Conservation (phyloP, 2,329 filamentous ascomycete genomes). For the Bisporella sp. region DNA sequence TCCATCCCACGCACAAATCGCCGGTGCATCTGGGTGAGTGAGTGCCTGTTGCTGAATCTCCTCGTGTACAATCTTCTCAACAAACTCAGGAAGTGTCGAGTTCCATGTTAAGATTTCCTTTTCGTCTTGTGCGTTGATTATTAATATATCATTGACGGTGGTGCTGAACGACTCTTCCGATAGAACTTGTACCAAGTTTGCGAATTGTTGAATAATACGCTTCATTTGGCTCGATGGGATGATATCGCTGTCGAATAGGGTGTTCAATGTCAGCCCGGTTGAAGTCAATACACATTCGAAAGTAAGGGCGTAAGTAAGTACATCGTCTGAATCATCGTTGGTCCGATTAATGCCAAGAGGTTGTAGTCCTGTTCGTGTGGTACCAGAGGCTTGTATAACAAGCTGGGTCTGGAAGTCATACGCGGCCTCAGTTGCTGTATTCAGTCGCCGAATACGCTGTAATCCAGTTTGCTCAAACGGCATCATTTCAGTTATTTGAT, state of each 20-base stretch:
- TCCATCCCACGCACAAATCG: constrained; percentile 20
- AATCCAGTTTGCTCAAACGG: constrained; percentile 17
- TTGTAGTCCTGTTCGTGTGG: background rate
- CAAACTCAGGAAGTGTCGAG: constrained; percentile 3
- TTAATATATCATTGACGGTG: background rate
- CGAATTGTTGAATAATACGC: background rate
- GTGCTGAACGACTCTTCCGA: too few relatives aligned
- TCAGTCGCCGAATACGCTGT: constrained; percentile 4
- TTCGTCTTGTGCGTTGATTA: background rate
- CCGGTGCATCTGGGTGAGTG: constrained; percentile 13
- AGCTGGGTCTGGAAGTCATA: constrained; percentile 13
- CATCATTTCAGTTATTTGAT: constrained; percentile 39
- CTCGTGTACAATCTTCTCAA: constrained; percentile 12
- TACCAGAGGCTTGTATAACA: constrained; percentile 9
- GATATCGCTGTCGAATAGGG: background rate
- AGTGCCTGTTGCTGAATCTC: constrained; percentile 11
- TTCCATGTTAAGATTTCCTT: background rate
- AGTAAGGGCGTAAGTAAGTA: background rate
- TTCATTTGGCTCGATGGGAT: background rate
- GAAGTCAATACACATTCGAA: background rate
- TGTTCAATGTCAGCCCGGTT: background rate
- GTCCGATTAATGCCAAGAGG: background rate
- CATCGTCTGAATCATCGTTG: background rate
- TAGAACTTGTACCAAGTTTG: background rate
- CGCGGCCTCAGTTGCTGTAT: constrained; percentile 1